Evolutionary conservation across 2,329 filamentous ascomycete genomes (phyloP).

Genomic region (Penicillium capsulatum): DNA sequence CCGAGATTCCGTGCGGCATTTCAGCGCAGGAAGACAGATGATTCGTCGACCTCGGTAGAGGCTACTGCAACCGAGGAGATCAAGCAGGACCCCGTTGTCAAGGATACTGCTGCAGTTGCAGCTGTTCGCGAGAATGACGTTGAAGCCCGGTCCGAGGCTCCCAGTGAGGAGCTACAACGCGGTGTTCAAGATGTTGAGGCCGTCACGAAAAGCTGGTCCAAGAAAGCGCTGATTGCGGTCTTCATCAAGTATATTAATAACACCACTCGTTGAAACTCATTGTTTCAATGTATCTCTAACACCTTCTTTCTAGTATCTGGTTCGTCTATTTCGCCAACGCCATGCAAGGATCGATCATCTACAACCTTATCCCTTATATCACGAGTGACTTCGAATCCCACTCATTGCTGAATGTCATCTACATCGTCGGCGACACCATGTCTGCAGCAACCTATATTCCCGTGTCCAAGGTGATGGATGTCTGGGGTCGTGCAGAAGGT

Average conservation of each 20-base stretch:
- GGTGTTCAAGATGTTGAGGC: constrained; percentile 49
- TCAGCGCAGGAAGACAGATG: not conserved
- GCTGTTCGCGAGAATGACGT: not conserved
- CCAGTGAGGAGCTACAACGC: constrained; percentile 26
- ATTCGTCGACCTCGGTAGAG: not conserved
- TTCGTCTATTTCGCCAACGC: constrained; percentile 21
- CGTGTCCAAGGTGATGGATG: constrained; percentile 60
- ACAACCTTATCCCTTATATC: constrained; percentile 16
- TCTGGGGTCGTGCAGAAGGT: constrained; percentile 59
- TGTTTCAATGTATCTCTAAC: too few species aligned
- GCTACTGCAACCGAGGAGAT: not conserved
- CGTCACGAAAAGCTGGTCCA: constrained; percentile 45
- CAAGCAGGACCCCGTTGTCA: not conserved
- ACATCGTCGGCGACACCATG: constrained; percentile 44
- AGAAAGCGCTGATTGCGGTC: constrained; percentile 17
- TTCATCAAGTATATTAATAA: constrained; percentile 19
- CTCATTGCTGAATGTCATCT: constrained; percentile 13
- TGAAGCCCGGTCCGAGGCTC: not conserved
- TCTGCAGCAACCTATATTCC: constrained; percentile 56
- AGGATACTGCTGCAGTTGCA: not conserved
- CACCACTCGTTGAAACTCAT: too few species aligned
- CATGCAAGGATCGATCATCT: constrained; percentile 13
- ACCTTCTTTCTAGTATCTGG: constrained; percentile 16
- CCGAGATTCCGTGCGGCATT: not conserved
- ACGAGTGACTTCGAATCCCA: constrained; percentile 12